Evolutionary conservation across 768 basidiomycete genomes (phyloP).

Genomic region (Dentipellis fragilis): DNA sequence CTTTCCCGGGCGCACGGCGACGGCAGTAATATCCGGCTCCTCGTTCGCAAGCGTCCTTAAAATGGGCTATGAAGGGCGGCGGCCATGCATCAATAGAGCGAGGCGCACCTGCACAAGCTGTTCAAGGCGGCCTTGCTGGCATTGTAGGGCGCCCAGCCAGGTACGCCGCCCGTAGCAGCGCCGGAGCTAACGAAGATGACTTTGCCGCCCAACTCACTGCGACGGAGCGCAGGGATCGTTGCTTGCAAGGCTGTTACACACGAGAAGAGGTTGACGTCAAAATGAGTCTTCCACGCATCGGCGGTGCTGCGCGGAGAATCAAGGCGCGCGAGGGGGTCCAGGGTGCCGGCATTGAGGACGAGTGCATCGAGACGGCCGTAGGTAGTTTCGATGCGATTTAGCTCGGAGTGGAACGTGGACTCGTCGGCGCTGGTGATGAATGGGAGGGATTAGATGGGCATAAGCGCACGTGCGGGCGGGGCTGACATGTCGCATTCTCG

Average conservation of each 20-base stretch:
- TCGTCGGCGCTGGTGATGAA: constrained; percentile 46
- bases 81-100: not conserved
- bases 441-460: not conserved
- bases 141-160: constrained; percentile 77
- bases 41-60: constrained; percentile 75
- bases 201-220: constrained; percentile 45
- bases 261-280: constrained; percentile 87
- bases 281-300: constrained; percentile 57
- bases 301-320: constrained; percentile 37
- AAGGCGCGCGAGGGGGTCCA: constrained; percentile 61
- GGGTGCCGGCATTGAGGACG: constrained; percentile 74
- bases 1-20: constrained; percentile 81
- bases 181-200: constrained; percentile 84
- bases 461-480: not conserved
- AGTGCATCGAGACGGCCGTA: constrained; percentile 67
- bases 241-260: constrained; percentile 59
- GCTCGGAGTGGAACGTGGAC: constrained; percentile 41
- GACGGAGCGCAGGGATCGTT: constrained; percentile 59
- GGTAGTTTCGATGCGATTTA: constrained; percentile 38
- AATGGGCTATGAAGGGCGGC: not conserved
- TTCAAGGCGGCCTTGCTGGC: constrained; percentile 87
- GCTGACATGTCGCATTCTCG: constrained; percentile 74
- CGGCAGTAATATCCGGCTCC: constrained; percentile 60
- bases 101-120: constrained; percentile 39
- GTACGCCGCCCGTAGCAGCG: constrained; percentile 54